phyloP scores from a whole-genome alignment of 202 grass and related monocot species.

The Panicum hallii region DNA sequence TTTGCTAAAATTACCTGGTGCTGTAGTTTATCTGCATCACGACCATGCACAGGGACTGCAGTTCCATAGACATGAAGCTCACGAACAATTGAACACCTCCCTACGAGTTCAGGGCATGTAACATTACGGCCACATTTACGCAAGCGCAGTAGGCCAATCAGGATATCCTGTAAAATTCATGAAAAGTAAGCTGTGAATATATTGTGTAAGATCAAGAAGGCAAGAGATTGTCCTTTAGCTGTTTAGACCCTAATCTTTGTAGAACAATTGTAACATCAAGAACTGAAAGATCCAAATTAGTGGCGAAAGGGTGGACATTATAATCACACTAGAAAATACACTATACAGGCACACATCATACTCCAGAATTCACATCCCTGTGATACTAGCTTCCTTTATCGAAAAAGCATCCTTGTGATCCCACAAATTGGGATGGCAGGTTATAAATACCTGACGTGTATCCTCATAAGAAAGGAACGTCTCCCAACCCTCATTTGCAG shows the following conservation, averaged over 20 bases:
- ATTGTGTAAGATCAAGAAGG: background rate
- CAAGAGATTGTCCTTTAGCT: background rate
- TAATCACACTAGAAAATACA: background rate
- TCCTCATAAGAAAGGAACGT: slow-evolving; percentile 99
- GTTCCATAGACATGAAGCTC: slow-evolving; percentile 99
- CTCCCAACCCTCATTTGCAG: slow-evolving; percentile 99
- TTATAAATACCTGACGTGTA: slow-evolving; percentile 74
- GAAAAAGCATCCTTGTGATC: background rate
- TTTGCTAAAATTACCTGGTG: slow-evolving; percentile 72
- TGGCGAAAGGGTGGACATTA: background rate
- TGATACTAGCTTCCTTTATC: background rate
- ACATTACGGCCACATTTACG: slow-evolving; percentile 87
- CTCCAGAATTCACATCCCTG: background rate
- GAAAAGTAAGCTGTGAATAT: slow-evolving; percentile 21
- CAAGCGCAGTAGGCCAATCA: slow-evolving; percentile 78
- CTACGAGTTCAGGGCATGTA: slow-evolving; percentile 88
- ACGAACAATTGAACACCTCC: slow-evolving; percentile 94
- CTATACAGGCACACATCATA: background rate
- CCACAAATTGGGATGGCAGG: slow-evolving; percentile 8
- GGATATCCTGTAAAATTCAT: slow-evolving; percentile 79
- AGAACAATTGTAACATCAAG: background rate
- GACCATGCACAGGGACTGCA: slow-evolving; percentile 94
- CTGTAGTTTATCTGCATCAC: slow-evolving; percentile 84
- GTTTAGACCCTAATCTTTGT: background rate
- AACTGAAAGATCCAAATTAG: background rate